These are phyloP conservation scores for Inosperma sp. DNA, from an alignment of 768 basidiomycete species.

Conservation along the genomic window DNA sequence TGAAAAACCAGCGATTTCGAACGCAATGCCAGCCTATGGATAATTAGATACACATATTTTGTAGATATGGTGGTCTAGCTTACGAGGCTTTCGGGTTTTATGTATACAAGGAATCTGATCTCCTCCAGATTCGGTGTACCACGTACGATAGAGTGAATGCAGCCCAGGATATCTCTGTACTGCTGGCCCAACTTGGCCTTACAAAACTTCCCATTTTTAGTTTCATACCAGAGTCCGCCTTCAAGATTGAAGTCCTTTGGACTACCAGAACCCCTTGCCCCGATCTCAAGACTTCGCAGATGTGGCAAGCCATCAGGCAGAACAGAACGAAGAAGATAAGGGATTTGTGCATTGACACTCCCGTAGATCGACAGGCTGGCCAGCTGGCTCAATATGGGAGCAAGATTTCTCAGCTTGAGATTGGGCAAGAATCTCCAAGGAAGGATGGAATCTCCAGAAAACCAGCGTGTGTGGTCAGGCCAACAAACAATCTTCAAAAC, in stretches of 20 bases:
- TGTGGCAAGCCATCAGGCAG: constrained; percentile 13
- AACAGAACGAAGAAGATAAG: constrained; percentile 16
- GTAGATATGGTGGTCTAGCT: neutral
- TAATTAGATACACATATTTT: neutral
- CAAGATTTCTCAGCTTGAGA: constrained; percentile 4
- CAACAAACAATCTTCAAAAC: neutral
- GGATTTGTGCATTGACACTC: constrained; percentile 16
- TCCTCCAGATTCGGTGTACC: constrained; percentile 15
- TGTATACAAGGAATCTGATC: neutral
- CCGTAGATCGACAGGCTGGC: constrained; percentile 4
- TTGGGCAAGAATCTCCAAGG: neutral
- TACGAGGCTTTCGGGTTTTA: no score
- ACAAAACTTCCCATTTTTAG: constrained; percentile 8
- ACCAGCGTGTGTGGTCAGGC: neutral
- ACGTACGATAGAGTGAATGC: constrained; percentile 10
- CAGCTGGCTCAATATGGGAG: constrained; percentile 9
- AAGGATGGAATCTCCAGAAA: neutral
- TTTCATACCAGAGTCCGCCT: constrained; percentile 17
- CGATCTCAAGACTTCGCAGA: constrained; percentile 15
- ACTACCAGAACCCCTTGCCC: neutral
- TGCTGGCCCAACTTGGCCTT: neutral
- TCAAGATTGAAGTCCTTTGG: neutral
- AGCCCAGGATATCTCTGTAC: constrained; percentile 7
- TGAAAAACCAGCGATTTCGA: neutral
- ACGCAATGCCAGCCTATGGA: neutral